Conservation (phyloP, 768 basidiomycete genomes). For the Cyclocybe cylindracea region DNA sequence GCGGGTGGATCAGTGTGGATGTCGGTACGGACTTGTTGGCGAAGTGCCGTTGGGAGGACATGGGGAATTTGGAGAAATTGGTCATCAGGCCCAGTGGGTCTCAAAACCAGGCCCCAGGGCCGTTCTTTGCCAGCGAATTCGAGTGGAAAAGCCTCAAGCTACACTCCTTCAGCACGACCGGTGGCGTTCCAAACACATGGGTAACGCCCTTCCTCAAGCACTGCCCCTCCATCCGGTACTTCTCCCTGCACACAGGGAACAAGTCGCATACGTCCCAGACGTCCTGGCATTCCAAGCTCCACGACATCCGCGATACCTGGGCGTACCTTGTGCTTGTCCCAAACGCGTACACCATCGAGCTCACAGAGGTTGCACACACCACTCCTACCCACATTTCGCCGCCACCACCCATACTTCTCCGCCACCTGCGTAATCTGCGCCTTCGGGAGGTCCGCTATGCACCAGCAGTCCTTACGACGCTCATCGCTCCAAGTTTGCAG, state of each 20-base stretch:
- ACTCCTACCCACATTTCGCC: background rate
- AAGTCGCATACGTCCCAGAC: background rate
- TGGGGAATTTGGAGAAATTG: constrained; percentile 20
- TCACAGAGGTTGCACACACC: constrained; percentile 11
- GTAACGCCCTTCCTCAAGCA: constrained; percentile 20
- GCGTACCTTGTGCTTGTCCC: constrained; percentile 12
- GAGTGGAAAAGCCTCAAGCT: constrained; percentile 4
- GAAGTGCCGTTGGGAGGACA: constrained; percentile 17
- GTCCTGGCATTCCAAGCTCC: constrained; percentile 2
- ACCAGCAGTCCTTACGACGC: constrained; percentile 18
- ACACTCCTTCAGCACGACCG: constrained; percentile 18
- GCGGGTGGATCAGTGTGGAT: constrained; percentile 29
- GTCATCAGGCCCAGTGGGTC: constrained; percentile 6
- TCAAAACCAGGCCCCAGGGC: background rate
- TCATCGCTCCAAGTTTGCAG: constrained; percentile 22
- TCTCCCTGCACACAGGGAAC: constrained; percentile 13
- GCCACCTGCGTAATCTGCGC: constrained; percentile 20
- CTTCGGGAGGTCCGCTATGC: constrained; percentile 14
- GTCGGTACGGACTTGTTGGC: constrained; percentile 19
- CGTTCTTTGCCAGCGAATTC: constrained; percentile 14
- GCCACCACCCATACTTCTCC: constrained; percentile 7
- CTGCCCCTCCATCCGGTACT: constrained; percentile 20
- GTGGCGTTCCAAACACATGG: constrained; percentile 15
- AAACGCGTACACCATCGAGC: constrained; percentile 18
- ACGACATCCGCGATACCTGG: constrained; percentile 11